Conservation (phyloP, 2,329 filamentous ascomycete species). For the Colletotrichum gloeosporioides region DNA sequence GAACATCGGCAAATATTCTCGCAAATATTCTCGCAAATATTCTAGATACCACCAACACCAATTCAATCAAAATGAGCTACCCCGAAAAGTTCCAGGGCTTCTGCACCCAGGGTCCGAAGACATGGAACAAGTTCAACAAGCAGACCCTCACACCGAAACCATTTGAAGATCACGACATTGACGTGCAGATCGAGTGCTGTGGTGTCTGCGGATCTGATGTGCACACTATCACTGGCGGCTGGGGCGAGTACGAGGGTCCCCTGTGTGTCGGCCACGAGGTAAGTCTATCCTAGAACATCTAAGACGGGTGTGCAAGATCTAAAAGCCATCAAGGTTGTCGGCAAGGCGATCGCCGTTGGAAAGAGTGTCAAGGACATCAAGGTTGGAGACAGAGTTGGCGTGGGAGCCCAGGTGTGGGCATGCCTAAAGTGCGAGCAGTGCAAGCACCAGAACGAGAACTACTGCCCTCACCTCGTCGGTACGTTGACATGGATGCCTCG, state of each 20-base stretch:
- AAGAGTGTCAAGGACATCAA: conserved; percentile 52
- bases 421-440: conserved; percentile 58
- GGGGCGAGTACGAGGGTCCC: conserved; percentile 53
- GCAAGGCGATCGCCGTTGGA: conserved; percentile 56
- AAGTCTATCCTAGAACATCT: background rate
- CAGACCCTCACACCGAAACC: conserved; percentile 40
- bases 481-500: background rate
- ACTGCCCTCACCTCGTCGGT: conserved; percentile 50
- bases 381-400: conserved; percentile 68
- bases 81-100: conserved; percentile 50
- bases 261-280: conserved; percentile 63
- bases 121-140: conserved; percentile 47
- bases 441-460: conserved; percentile 55
- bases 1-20: background rate
- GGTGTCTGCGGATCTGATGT: conserved; percentile 69
- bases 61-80: conserved; percentile 41
- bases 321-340: conserved; percentile 47
- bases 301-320: background rate
- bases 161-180: conserved; percentile 44
- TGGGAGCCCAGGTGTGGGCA: conserved; percentile 65
- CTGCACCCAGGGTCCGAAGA: conserved; percentile 45
- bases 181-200: conserved; percentile 75
- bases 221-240: conserved; percentile 62
- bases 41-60: background rate
- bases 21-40: background rate